Conservation (phyloP, 805 yeast species). For the Maudiozyma bulderi region DNA sequence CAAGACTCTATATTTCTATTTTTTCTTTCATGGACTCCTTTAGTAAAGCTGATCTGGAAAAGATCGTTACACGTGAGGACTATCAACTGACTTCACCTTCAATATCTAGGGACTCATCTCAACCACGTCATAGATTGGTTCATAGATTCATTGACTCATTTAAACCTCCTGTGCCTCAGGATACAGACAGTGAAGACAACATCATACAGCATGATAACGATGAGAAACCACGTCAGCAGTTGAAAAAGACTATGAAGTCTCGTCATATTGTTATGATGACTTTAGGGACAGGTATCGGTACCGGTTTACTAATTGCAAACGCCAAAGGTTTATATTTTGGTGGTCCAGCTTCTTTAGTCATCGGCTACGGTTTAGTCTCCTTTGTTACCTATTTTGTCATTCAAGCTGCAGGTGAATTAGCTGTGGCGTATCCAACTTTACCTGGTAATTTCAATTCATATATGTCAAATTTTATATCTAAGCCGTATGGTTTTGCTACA, state of each 20-base stretch:
- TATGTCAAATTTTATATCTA: constrained; percentile 42
- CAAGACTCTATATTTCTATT: no score
- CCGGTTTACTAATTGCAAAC: constrained; percentile 52
- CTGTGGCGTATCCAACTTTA: constrained; percentile 33
- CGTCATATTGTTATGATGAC: constrained; percentile 66
- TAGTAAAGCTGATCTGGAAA: not conserved
- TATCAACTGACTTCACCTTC: not conserved
- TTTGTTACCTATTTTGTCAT: constrained; percentile 48
- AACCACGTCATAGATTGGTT: not conserved
- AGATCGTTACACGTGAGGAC: not conserved
- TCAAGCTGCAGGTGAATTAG: constrained; percentile 39
- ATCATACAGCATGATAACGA: constrained; percentile 5
- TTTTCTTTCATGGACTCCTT: not conserved
- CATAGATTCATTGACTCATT: constrained; percentile 17
- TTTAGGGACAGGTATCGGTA: constrained; percentile 76
- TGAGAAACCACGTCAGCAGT: constrained; percentile 4
- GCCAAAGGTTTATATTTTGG: constrained; percentile 37
- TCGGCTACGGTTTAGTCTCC: constrained; percentile 49
- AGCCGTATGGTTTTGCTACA: constrained; percentile 62
- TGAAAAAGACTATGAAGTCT: constrained; percentile 17
- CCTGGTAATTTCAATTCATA: constrained; percentile 35
- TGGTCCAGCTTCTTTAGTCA: constrained; percentile 40
- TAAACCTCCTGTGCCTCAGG: constrained; percentile 11
- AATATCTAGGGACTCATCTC: not conserved
- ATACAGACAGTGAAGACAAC: not conserved